phyloP scores from a whole-genome alignment of 495 filamentous ascomycete species.

The Neurospora sp. region DNA sequence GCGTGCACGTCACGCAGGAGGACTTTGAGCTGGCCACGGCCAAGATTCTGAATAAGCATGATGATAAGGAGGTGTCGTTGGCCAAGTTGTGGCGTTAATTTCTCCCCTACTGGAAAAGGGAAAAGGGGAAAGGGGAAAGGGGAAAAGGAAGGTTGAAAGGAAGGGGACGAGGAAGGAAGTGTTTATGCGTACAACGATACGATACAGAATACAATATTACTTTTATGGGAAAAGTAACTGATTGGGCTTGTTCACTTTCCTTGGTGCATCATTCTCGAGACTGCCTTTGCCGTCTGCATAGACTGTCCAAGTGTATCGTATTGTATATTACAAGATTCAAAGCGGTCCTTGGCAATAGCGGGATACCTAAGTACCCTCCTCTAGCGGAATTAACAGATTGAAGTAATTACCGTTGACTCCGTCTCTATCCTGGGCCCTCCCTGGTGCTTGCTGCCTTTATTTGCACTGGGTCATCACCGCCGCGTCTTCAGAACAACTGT shows the following conservation, averaged over 20 bases:
- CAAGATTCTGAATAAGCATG: slow-evolving; percentile 99
- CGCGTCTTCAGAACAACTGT: background rate
- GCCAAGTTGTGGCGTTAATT: slow-evolving; percentile 28
- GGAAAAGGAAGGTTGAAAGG: too few relatives aligned
- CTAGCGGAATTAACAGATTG: background rate
- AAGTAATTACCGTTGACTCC: background rate
- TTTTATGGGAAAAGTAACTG: background rate
- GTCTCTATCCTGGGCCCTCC: background rate
- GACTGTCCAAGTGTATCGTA: background rate
- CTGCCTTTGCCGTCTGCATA: background rate
- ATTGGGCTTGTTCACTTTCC: background rate
- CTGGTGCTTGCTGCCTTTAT: background rate
- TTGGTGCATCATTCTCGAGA: background rate
- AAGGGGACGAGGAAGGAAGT: too few relatives aligned
- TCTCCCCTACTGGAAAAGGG: background rate
- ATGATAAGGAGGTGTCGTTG: slow-evolving; percentile 76
- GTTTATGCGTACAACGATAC: background rate
- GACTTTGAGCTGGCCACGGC: slow-evolving; percentile 98
- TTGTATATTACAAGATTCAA: background rate
- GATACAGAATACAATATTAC: background rate
- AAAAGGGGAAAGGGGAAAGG: background rate
- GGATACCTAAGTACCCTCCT: background rate
- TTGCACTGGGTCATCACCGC: background rate
- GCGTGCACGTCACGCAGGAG: slow-evolving; percentile 97
- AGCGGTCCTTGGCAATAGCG: background rate